Base-by-base conservation (phyloP, 257 asterid genomes). In the Hygrophila difformis region DNA sequence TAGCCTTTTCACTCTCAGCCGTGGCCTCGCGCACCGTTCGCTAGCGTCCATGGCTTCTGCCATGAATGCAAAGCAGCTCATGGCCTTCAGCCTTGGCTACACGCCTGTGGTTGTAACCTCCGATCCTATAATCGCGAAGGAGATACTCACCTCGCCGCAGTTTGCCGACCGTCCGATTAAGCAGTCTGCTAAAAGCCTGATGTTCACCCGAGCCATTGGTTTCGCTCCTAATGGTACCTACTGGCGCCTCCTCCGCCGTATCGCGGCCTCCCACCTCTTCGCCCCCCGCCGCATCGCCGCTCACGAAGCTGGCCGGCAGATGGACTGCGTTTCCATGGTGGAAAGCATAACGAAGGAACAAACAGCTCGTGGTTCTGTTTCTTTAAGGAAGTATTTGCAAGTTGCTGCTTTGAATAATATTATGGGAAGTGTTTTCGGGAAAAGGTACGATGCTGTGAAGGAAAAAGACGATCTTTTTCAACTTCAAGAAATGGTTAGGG, bases 31-130 rank as follows among this genome's bases (percentile, higher is more conserved):
- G 0, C 87, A 81, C 48, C 84, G 75, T 18, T 44, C 66, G 14
- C 39, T 77, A 0, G 65, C 72, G 3, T n/a, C 72, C 5, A 19
- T 72, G 3, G 78, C 88, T 8, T 3, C 48, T 17, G 5, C 67
- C 34, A 12, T 9, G 42, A 17, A 56, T 26, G 82, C 88, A 7
- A 70, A 56, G 23, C 70, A 41, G 26, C 69, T 81, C 20, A 81
- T 81, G 93, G 83, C 82, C 0, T 81, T 81, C 64, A 75, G 85
- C 56, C 66, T 81, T n/a, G 93, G 93, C 8, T 57, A 51, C 15
- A 78, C 93, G 0, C 71, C 78, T 7, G 80, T 16, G n/a, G 73
- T 81, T 13, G 81, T 81, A 4, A 52, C 88, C 0, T 72, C 78
- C 26, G 73, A 78, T 53, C 82, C 79, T 0, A 17, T 12, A 0